phyloP scores from a whole-genome alignment of 1,284 basidiomycete species.

The Tylopilus sp. region DNA sequence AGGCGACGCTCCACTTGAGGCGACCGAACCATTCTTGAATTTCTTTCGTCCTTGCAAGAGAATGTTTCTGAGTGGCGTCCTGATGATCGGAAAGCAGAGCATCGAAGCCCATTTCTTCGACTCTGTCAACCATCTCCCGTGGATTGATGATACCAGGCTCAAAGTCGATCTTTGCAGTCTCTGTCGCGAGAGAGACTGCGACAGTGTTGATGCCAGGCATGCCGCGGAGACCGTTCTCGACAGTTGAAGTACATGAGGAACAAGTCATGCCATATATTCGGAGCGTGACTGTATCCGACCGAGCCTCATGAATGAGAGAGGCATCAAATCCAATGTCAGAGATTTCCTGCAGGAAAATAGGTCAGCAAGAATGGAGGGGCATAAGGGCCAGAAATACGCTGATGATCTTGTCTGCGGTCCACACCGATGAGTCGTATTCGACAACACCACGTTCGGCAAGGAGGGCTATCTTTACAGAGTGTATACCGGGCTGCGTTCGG shows the following conservation, averaged over 20 bases:
- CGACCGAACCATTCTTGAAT: conserved; percentile 86
- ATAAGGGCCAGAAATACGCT: conserved; percentile 47
- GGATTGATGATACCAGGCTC: conserved; percentile 73
- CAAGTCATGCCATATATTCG: conserved; percentile 92
- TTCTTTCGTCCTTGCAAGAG: conserved; percentile 89
- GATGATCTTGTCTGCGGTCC: conserved; percentile 78
- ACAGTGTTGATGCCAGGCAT: conserved; percentile 77
- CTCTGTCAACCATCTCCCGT: conserved; percentile 80
- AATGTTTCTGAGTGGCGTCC: conserved; percentile 85
- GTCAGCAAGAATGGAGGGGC: conserved; percentile 10
- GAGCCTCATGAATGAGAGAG: conserved; percentile 59
- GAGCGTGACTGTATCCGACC: conserved; percentile 66
- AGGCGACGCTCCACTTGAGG: conserved; percentile 71
- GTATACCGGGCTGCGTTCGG: conserved; percentile 79
- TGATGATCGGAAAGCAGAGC: conserved; percentile 81
- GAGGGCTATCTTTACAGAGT: conserved; percentile 87
- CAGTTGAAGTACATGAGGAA: conserved; percentile 74
- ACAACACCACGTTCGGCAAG: conserved; percentile 91
- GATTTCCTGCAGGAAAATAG: conserved; percentile 60
- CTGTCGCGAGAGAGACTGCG: conserved; percentile 70
- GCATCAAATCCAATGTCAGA: conserved; percentile 93
- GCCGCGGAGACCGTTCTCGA: conserved; percentile 67
- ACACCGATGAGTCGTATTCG: conserved; percentile 80
- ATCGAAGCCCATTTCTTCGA: conserved; percentile 89
- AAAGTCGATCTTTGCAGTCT: conserved; percentile 73